Evolutionary conservation across 306 rosid species (phyloP).

Genomic region (Macrotyloma uniflorum): DNA sequence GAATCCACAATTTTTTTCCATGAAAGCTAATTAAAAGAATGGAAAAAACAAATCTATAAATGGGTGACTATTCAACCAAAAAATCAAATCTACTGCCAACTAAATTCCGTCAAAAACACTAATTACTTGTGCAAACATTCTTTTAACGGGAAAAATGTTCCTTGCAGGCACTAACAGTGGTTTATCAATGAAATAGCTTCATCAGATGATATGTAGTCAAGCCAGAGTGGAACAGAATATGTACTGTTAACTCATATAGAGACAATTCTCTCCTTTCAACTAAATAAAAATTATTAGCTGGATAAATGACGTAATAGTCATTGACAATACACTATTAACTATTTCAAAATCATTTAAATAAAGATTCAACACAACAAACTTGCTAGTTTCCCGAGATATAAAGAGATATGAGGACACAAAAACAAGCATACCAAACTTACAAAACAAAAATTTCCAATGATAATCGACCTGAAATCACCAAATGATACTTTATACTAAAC

Average conservation of each 20-base stretch:
- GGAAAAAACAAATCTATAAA: not conserved
- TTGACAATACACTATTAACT: conserved; percentile 3
- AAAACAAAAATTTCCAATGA: not conserved
- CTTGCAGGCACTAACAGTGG: not conserved
- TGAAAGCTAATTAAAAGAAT: not conserved
- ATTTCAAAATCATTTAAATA: not conserved
- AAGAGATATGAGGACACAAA: not conserved
- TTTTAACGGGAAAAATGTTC: not conserved
- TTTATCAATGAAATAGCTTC: not conserved
- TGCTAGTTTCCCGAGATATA: not conserved
- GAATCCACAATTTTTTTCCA: not conserved
- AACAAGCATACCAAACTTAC: not conserved
- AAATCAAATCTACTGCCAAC: not conserved
- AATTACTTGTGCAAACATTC: not conserved
- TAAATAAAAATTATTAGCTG: not conserved
- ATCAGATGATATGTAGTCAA: not conserved
- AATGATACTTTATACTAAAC: not conserved
- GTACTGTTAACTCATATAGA: not conserved
- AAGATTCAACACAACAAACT: not conserved
- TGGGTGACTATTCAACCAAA: not conserved
- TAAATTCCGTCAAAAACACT: not conserved
- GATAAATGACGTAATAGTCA: not conserved
- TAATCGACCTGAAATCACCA: conserved; percentile 11
- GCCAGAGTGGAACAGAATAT: not conserved
- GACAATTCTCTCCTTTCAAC: not conserved